These are phyloP conservation scores for Tetrahymena elliotti DNA, from an alignment of 73 alveolate genomes.

Conservation along the genomic window DNA sequence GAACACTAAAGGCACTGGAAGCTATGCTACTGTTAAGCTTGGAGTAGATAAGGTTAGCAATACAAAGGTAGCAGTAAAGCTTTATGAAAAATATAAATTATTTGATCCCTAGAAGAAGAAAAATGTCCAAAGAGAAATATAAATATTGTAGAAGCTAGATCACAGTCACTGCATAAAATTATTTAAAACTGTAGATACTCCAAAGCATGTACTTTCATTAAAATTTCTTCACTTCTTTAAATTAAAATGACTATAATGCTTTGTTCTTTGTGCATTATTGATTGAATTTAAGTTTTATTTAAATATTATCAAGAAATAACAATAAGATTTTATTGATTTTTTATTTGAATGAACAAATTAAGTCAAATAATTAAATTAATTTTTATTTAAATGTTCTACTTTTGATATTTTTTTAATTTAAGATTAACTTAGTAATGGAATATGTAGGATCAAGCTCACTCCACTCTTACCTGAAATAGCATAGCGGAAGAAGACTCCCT, in stretches of 20 bases:
- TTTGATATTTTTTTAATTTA: neutral
- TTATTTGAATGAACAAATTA: neutral
- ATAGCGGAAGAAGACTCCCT: constrained; percentile 22
- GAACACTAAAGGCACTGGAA: constrained; percentile 45
- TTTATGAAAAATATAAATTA: constrained; percentile 46
- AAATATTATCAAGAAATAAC: too few relatives aligned
- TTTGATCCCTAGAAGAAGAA: constrained; percentile 42
- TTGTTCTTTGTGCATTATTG: too few relatives aligned
- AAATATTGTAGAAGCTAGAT: constrained; percentile 40
- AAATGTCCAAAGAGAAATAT: constrained; percentile 51
- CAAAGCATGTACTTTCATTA: constrained; percentile 44
- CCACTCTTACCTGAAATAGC: neutral
- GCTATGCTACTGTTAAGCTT: constrained; percentile 51
- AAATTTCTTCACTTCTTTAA: neutral
- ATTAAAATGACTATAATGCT: too few relatives aligned
- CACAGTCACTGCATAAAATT: constrained; percentile 70
- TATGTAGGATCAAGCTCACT: constrained; percentile 21
- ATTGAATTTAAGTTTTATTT: too few relatives aligned
- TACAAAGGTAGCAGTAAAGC: constrained; percentile 47
- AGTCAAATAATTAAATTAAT: neutral
- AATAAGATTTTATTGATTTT: too few relatives aligned
- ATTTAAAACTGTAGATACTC: constrained; percentile 82
- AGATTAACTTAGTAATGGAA: constrained; percentile 11
- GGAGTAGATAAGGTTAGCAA: constrained; percentile 35
- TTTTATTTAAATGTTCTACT: constrained; percentile 30